Evolutionary conservation across 129 eudicot genomes (phyloP).

Genomic region (Pittosporum tobira): DNA sequence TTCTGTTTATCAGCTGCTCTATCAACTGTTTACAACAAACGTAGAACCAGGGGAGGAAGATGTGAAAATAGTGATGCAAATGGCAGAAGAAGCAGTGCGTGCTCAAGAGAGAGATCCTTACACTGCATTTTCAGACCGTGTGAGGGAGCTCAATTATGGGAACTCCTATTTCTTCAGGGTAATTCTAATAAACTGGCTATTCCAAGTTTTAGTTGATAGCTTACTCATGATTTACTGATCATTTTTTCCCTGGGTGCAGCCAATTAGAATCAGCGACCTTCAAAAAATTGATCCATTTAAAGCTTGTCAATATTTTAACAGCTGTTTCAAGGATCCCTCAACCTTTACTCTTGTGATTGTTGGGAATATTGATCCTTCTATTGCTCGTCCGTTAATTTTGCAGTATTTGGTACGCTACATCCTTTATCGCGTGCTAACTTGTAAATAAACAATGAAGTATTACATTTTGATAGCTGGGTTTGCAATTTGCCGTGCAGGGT

Average conservation of each 20-base stretch:
- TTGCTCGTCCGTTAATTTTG: conserved; percentile 74
- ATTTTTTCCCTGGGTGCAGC: conserved; percentile 41
- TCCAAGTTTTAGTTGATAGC: neutral
- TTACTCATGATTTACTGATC: conserved; percentile 3
- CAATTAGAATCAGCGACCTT: conserved; percentile 56
- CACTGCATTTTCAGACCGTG: conserved; percentile 85
- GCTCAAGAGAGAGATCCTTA: conserved; percentile 98
- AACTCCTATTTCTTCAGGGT: conserved; percentile 85
- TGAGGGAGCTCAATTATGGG: conserved; percentile 86
- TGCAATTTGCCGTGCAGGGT: conserved; percentile 46
- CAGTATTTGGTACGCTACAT: conserved; percentile 64
- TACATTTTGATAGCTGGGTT: conserved; percentile 4
- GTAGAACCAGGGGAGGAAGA: conserved; percentile 86
- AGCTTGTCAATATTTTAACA: conserved; percentile 79
- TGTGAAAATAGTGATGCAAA: conserved; percentile 79
- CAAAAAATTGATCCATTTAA: conserved; percentile 62
- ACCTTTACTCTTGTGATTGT: conserved; percentile 84
- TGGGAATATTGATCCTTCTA: conserved; percentile 83
- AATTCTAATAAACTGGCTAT: conserved; percentile 6
- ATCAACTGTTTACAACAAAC: conserved; percentile 71
- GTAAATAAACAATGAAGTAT: neutral
- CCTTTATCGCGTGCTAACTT: conserved; percentile 4
- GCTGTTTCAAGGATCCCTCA: conserved; percentile 88
- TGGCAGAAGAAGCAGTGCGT: conserved; percentile 83
- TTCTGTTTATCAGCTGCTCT: conserved; percentile 60